Conservation (phyloP, 768 basidiomycete genomes). For the Calocybe cyanea region DNA sequence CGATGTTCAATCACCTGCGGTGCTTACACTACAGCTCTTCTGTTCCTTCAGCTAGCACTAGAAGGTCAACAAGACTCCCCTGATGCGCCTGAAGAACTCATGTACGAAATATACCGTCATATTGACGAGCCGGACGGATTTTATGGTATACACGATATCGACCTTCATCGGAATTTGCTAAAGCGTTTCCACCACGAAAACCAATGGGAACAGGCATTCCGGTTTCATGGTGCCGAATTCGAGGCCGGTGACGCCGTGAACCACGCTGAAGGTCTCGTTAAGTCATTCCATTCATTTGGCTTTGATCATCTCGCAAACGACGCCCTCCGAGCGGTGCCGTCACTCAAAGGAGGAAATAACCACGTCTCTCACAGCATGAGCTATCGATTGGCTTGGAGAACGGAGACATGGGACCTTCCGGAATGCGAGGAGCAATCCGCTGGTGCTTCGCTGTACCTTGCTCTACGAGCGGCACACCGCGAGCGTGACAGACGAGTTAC, state of each 20-base stretch:
- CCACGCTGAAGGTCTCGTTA: conserved; percentile 63
- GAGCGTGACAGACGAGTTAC: conserved; percentile 58
- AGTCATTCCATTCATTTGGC: conserved; percentile 85
- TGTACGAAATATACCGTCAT: conserved; percentile 91
- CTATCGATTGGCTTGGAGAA: conserved; percentile 90
- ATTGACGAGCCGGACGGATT: conserved; percentile 99
- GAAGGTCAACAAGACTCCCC: conserved; percentile 36
- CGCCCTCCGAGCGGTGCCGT: conserved; percentile 45
- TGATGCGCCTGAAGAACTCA: conserved; percentile 53
- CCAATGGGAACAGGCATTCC: conserved; percentile 89
- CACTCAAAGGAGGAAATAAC: conserved; percentile 21
- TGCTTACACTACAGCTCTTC: conserved; percentile 83
- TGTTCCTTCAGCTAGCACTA: conserved; percentile 80
- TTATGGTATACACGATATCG: conserved; percentile 81
- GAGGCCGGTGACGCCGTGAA: conserved; percentile 50
- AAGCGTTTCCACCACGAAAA: conserved; percentile 89
- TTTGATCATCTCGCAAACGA: conserved; percentile 85
- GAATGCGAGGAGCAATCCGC: conserved; percentile 44
- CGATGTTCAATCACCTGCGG: conserved; percentile 72
- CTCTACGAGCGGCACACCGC: conserved; percentile 78
- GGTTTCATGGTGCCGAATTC: conserved; percentile 80
- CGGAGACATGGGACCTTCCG: conserved; percentile 93
- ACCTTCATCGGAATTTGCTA: conserved; percentile 77
- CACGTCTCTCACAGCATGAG: conserved; percentile 44
- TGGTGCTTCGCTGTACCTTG: conserved; percentile 67